Evolutionary conservation across 371 early-diverging fungal genomes (phyloP).

Genomic region (Funneliformis caledonium): DNA sequence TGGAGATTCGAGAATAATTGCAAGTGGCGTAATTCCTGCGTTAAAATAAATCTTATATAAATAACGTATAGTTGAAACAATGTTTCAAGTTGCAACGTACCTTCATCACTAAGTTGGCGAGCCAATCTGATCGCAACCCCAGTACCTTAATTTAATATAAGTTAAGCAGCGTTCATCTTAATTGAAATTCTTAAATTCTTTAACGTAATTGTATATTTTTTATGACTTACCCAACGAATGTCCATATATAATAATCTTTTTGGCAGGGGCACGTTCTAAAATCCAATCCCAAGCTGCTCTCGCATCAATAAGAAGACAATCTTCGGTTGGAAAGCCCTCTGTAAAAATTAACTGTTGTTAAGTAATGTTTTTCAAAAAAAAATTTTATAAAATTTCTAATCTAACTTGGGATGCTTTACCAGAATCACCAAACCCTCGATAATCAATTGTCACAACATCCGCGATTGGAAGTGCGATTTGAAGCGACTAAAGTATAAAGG

Average conservation of each 20-base stretch:
- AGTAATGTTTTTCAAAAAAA: not conserved
- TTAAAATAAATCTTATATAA: not conserved
- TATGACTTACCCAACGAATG: not conserved
- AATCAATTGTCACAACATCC: constrained; percentile 8
- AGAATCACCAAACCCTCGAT: constrained; percentile 5
- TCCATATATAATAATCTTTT: not conserved
- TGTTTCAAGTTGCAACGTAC: not conserved
- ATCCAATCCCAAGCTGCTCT: constrained; percentile 13
- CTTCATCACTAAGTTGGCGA: not conserved
- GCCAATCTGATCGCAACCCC: not conserved
- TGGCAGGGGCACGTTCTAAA: not conserved
- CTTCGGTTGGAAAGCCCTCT: constrained; percentile 1
- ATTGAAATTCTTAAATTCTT: not conserved
- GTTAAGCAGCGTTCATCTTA: not conserved
- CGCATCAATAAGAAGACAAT: not conserved
- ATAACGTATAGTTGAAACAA: not conserved
- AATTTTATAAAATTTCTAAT: not conserved
- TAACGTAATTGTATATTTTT: not conserved
- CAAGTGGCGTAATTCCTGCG: not conserved
- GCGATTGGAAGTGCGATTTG: not conserved
- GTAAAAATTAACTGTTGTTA: not conserved
- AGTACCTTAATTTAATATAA: not conserved
- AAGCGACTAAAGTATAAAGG: not conserved
- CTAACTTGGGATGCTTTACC: not conserved
- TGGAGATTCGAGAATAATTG: not conserved